Evolutionary conservation across 2,329 filamentous ascomycete species (phyloP).

Genomic region (Tolypocladium paradoxum): DNA sequence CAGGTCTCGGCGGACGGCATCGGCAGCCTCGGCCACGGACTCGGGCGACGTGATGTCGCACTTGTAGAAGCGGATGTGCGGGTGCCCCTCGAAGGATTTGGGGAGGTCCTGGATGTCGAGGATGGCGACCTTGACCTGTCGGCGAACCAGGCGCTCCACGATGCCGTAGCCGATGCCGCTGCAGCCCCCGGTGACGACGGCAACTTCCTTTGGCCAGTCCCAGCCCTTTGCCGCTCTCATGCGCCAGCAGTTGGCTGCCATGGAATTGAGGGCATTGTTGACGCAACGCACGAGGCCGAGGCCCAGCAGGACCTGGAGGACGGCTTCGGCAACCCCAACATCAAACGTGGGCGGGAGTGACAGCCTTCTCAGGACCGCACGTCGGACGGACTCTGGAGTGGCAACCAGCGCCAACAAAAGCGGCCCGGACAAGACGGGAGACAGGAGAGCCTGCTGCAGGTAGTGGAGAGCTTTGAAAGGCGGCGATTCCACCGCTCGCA

Average conservation of each 20-base stretch:
- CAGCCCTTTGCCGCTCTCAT: slow-evolving; percentile 10
- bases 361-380: neutral
- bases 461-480: slow-evolving; percentile 5
- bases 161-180: slow-evolving; percentile 30
- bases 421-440: slow-evolving; percentile 7
- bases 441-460: slow-evolving; percentile 2
- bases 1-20: slow-evolving; percentile 27
- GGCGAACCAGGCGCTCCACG: slow-evolving; percentile 15
- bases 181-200: slow-evolving; percentile 32
- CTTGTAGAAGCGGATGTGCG: slow-evolving; percentile 18
- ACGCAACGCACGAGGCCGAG: slow-evolving; percentile 11
- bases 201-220: slow-evolving; percentile 29
- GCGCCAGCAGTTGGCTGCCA: slow-evolving; percentile 20
- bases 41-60: slow-evolving; percentile 31
- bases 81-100: slow-evolving; percentile 11
- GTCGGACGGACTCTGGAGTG: slow-evolving; percentile 3
- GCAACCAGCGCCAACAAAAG: slow-evolving; percentile 6
- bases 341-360: slow-evolving; percentile 3
- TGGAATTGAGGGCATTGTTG: slow-evolving; percentile 14
- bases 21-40: slow-evolving; percentile 32
- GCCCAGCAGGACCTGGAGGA: slow-evolving; percentile 10
- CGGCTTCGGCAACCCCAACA: slow-evolving; percentile 2
- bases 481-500: slow-evolving; percentile 4
- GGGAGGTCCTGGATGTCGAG: slow-evolving; percentile 44
- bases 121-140: slow-evolving; percentile 53